Evolutionary conservation across 441 rosid genomes (phyloP), one percentile per base, ranked within the genome.

Genomic region (Arabidopsis hybrid): DNA sequence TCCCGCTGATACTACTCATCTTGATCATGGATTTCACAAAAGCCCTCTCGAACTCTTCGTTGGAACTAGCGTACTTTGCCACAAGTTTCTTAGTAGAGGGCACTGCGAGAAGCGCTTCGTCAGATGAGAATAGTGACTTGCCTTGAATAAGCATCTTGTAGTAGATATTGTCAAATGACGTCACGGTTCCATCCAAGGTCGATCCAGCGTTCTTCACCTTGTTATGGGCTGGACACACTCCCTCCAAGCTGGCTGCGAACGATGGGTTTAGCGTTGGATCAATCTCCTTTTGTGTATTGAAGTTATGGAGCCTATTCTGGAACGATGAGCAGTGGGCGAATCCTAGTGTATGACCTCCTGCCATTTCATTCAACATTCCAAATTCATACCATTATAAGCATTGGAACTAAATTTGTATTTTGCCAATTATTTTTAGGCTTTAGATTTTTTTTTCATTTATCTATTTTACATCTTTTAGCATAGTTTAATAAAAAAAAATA

Each of bases 311-410:
- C 74, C 94, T 82, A 72, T 82, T 81, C 35, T 81, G 87, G 65
- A 89, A 89, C 0, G 91, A 87, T 18, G 90, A 89, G 75, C 94
- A 87, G 72, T 89, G 94, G 0, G 94, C 79, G 43, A 89, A 89
- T 42, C 94, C 94, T 10, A 89, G 83, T 3, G 94, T 87, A 74
- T 89, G 94, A 5, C 94, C 89, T 53, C 91, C 91, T 86, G 52
- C 26, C 18, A 65, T 11, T 21, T 50, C 46, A 51, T 43, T 11
- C 5, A 36, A 69, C 8, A 7, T 57, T 36, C 21, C 55, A 4
- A 14, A 53, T 29, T 42, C 8, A 8, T 40, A 51, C 29, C 26
- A 32, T 14, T n/a, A 9, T 13, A 55, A 10, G 11, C 1, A 8
- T 39, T 26, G 6, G 26, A 50, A 26, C 4, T 21, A 5, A 10